Conservation (phyloP, 2,329 filamentous ascomycete species). For the Alternaria alternata region DNA sequence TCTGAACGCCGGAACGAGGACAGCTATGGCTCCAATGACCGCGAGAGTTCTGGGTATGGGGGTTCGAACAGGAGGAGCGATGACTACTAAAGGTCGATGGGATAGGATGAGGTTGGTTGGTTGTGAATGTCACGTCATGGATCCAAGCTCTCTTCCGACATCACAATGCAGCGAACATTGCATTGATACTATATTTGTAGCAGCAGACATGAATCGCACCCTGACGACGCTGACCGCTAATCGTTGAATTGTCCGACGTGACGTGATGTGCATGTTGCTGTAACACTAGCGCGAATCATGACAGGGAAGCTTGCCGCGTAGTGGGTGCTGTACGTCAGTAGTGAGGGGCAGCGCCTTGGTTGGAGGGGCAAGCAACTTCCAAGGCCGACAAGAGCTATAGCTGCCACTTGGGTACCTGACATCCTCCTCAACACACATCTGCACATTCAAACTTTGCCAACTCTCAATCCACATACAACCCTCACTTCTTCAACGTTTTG, state of each 20-base stretch:
- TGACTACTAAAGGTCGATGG: slow-evolving; percentile 9
- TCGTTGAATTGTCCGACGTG: neutral
- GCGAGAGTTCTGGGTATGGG: slow-evolving; percentile 8
- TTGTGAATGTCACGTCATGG: neutral
- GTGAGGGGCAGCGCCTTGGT: slow-evolving; percentile 20
- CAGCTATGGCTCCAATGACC: slow-evolving; percentile 8
- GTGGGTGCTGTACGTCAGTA: slow-evolving; percentile 25
- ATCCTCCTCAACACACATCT: neutral
- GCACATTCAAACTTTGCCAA: neutral
- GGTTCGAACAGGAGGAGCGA: slow-evolving; percentile 13
- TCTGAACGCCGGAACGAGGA: slow-evolving; percentile 1
- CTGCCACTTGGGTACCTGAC: slow-evolving; percentile 6
- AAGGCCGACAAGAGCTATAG: slow-evolving; percentile 7
- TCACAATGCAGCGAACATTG: neutral
- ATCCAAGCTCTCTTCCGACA: neutral
- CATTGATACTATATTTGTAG: neutral
- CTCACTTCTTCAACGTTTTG: neutral
- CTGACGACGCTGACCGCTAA: neutral
- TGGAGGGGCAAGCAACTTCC: slow-evolving; percentile 18
- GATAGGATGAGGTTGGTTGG: neutral
- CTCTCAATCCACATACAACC: neutral
- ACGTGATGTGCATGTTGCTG: neutral
- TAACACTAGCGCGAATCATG: slow-evolving; percentile 9
- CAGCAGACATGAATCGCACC: neutral
- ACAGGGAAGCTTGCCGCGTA: slow-evolving; percentile 10